Evolutionary conservation across 805 yeast species (phyloP), one percentile per base, ranked within the genome.

Genomic region (Hemisphaericaspora nanyangensis): DNA sequence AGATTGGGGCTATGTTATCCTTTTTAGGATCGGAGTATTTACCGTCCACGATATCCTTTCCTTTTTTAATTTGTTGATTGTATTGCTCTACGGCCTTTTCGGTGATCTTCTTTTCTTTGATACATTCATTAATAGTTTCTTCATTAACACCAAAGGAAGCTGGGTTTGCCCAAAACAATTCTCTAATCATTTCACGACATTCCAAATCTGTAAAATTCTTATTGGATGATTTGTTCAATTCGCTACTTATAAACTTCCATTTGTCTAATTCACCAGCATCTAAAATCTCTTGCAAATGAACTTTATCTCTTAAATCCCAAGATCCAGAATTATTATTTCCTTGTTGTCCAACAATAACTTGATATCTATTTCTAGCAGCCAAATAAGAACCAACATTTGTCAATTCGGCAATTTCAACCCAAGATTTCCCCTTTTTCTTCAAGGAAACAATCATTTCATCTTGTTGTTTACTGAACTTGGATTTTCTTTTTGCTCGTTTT

Each of bases 331-430:
- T 85, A 25, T 85, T 83, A 44, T 65, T 65, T 3, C 91, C 91
- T 51, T 84, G 91, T 54, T 84, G 91, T 4, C 93, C 93, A 47
- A 85, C 82, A 34, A 84, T 69, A 4, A 84, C 91, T 58, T 84
- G 91, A 50, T 85, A 85, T 42, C 91, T 62, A 54, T 84, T 84
- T 41, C 91, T 62, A 0, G 90, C 91, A 0, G 91, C 87, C 29
- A 84, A 61, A 43, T 77, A 80, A 30, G 80, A 74, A 7, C 80
- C 85, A 20, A 83, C 82, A 4, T 74, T 71, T 2, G 86, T 74
- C 3, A 67, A 61, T 38, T 78, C 77, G 0, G 90, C 88, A 33
- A 84, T 84, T 44, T 82, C 87, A 5, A 75, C 79, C 91, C 93
- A 84, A 1, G 79, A 62, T 46, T 74, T 76, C 22, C 90, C 88